Percentiles rank a stretch among this genome's conserved stretches.
Evolutionary conservation across 495 filamentous ascomycete genomes (phyloP).

Genomic region (Tuber microsphaerosporum): DNA sequence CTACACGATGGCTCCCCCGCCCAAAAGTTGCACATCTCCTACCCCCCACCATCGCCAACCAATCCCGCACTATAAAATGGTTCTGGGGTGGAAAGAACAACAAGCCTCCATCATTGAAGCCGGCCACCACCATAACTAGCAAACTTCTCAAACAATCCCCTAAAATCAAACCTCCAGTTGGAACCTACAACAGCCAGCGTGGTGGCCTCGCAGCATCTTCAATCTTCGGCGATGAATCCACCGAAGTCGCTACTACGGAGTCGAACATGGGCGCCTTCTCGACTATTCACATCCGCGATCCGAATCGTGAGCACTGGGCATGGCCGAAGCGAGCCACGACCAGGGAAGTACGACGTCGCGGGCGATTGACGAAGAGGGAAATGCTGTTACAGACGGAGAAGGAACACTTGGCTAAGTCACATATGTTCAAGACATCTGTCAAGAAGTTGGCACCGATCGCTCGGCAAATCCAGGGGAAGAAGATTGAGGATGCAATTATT

Average conservation of each 20-base stretch:
- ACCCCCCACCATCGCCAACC: conserved; percentile 6
- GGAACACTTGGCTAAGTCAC: conserved; percentile 55
- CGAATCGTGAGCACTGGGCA: conserved; percentile 34
- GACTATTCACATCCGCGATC: conserved; percentile 28
- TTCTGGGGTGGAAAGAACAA: conserved; percentile 24
- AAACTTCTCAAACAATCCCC: conserved; percentile 23
- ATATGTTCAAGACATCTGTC: conserved; percentile 65
- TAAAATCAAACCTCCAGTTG: not conserved
- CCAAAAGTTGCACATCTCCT: conserved; percentile 8
- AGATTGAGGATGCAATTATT: conserved; percentile 78
- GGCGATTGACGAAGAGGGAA: conserved; percentile 57
- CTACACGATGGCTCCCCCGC: conserved; percentile 22
- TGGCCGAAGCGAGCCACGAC: conserved; percentile 32
- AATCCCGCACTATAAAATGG: conserved; percentile 21
- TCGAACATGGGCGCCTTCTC: conserved; percentile 41
- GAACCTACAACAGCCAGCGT: conserved; percentile 9
- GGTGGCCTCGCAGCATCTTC: conserved; percentile 45
- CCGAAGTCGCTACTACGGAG: conserved; percentile 40
- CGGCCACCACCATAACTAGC: not conserved
- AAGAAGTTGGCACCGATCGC: conserved; percentile 85
- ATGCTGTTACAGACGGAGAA: conserved; percentile 68
- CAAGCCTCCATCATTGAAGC: not conserved
- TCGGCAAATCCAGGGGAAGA: conserved; percentile 83
- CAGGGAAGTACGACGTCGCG: conserved; percentile 58
- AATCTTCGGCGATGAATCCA: conserved; percentile 56